phyloP scores from a whole-genome alignment of 2,329 filamentous ascomycete genomes.

The Teratosphaeria pseudoeucalypti region DNA sequence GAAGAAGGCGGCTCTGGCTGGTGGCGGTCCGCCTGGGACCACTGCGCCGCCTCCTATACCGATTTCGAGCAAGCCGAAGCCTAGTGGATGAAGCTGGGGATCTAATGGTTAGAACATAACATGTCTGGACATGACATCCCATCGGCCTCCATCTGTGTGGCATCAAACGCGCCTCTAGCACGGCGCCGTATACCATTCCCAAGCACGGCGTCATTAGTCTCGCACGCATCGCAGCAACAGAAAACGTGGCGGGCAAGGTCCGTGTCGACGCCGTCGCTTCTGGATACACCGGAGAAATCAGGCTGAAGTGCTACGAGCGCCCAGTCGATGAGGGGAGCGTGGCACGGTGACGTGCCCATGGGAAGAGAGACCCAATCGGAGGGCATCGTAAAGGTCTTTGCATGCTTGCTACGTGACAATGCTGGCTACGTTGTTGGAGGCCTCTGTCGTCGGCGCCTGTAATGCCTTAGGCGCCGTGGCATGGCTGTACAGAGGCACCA shows the following conservation, averaged over 20 bases:
- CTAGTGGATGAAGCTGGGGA: conserved; percentile 6
- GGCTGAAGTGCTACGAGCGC: conserved; percentile 15
- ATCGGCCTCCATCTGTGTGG: conserved; percentile 32
- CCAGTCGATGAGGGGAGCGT: neutral
- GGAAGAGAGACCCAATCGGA: conserved; percentile 12
- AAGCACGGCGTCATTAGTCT: conserved; percentile 18
- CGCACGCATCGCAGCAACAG: conserved; percentile 11
- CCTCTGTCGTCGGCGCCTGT: conserved; percentile 36
- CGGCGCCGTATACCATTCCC: conserved; percentile 4
- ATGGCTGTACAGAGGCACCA: neutral
- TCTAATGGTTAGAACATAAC: neutral
- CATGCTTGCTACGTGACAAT: conserved; percentile 39
- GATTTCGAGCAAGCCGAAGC: conserved; percentile 43
- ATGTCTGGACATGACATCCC: neutral
- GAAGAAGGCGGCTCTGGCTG: conserved; percentile 41
- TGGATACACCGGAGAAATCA: conserved; percentile 25
- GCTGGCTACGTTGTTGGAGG: conserved; percentile 38
- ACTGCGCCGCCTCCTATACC: conserved; percentile 46
- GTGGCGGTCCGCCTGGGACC: conserved; percentile 8
- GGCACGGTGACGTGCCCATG: conserved; percentile 6
- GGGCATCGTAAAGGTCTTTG: conserved; percentile 35
- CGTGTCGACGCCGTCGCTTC: conserved; percentile 11
- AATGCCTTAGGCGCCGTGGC: neutral
- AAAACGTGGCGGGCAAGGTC: conserved; percentile 11
- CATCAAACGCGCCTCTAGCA: conserved; percentile 11